Conservation (phyloP, 139 green algal genomes). For the Axilococcus clingmanii region DNA sequence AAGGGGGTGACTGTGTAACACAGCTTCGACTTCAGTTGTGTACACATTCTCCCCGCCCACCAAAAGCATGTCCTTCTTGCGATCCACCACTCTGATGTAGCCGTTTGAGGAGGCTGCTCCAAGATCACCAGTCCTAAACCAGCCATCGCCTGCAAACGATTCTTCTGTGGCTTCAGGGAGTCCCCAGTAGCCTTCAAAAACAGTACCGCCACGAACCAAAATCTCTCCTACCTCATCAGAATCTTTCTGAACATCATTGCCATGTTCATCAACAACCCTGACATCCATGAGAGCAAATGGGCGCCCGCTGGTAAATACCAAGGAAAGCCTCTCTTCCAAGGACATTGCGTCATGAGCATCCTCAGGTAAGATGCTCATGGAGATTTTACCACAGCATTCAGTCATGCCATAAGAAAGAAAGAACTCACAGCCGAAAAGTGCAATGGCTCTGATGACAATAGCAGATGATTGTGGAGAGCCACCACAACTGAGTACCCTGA, state of each 20-base stretch:
- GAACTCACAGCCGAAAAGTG: slow-evolving; percentile 68
- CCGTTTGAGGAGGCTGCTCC: slow-evolving; percentile 25
- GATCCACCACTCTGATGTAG: slow-evolving; percentile 76
- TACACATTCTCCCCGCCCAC: slow-evolving; percentile 84
- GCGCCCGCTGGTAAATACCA: slow-evolving; percentile 56
- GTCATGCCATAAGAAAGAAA: slow-evolving; percentile 91
- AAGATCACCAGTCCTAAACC: slow-evolving; percentile 74
- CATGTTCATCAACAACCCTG: slow-evolving; percentile 39
- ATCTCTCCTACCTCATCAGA: slow-evolving; percentile 55
- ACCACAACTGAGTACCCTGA: slow-evolving; percentile 75
- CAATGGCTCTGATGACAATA: slow-evolving; percentile 40
- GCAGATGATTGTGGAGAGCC: slow-evolving; percentile 62
- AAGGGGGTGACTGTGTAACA: slow-evolving; percentile 47
- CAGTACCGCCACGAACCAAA: slow-evolving; percentile 49
- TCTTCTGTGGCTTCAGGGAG: slow-evolving; percentile 31
- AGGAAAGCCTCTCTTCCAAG: slow-evolving; percentile 32
- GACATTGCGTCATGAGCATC: slow-evolving; percentile 1
- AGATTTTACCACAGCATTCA: slow-evolving; percentile 93
- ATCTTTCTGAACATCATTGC: slow-evolving; percentile 32
- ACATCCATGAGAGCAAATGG: slow-evolving; percentile 67
- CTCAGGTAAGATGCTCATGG: slow-evolving; percentile 70
- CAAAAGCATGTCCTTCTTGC: slow-evolving; percentile 85
- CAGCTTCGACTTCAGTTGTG: slow-evolving; percentile 76
- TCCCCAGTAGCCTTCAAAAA: slow-evolving; percentile 62
- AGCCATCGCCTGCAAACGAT: slow-evolving; percentile 45